A percentile compares a stretch with the other conserved stretches of the same genome.
Evolutionary conservation across 306 rosid genomes (phyloP).

Genomic region (Crataegus laevigata): DNA sequence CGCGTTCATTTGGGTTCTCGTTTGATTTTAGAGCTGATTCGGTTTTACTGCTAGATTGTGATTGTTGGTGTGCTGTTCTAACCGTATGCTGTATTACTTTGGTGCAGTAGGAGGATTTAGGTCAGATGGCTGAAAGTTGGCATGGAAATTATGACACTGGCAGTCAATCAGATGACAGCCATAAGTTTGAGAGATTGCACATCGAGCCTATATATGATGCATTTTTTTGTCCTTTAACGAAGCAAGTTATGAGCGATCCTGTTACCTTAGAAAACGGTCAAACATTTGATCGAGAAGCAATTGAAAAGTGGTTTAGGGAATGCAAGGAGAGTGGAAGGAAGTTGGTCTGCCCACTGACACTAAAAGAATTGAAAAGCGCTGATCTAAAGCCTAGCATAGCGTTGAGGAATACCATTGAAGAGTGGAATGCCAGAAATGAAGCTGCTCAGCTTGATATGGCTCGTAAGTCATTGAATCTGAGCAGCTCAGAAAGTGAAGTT

Average conservation of each 20-base stretch:
- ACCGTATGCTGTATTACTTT: conserved; percentile 13
- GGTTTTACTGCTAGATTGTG: not conserved
- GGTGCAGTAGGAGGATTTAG: conserved; percentile 30
- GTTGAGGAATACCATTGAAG: conserved; percentile 94
- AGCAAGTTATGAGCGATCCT: conserved; percentile 91
- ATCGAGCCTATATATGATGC: conserved; percentile 90
- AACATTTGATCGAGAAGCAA: conserved; percentile 88
- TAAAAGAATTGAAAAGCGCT: conserved; percentile 46
- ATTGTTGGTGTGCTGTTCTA: not conserved
- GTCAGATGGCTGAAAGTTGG: conserved; percentile 76
- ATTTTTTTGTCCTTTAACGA: conserved; percentile 83
- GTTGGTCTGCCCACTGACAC: conserved; percentile 75
- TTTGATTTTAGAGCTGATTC: not conserved
- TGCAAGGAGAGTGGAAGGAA: conserved; percentile 80
- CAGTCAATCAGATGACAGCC: conserved; percentile 83
- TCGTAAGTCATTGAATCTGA: conserved; percentile 60
- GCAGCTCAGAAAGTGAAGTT: conserved; percentile 63
- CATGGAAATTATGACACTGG: conserved; percentile 74
- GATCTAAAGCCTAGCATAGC: conserved; percentile 94
- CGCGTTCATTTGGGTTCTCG: not conserved
- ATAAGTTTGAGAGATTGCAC: conserved; percentile 58
- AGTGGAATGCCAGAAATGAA: conserved; percentile 96
- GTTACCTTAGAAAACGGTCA: conserved; percentile 84
- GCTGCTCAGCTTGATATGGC: conserved; percentile 92
- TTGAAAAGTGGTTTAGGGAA: conserved; percentile 95